These are phyloP conservation scores for Aspergillus ochraceoroseus DNA, from an alignment of 2,329 filamentous ascomycete genomes.

Conservation along the genomic window DNA sequence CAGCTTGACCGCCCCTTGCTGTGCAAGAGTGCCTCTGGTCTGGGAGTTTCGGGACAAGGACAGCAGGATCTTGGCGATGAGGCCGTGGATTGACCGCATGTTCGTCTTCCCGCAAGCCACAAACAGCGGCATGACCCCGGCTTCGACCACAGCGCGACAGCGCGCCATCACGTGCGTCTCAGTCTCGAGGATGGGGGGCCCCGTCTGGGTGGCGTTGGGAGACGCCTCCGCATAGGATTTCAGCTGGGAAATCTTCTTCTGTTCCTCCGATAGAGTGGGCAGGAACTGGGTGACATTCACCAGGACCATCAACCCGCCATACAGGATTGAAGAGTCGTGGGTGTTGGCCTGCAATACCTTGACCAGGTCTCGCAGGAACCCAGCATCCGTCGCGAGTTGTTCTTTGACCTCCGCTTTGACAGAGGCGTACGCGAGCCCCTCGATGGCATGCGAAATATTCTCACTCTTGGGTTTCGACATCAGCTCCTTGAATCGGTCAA, in stretches of 20 bases:
- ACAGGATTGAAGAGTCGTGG: constrained; percentile 66
- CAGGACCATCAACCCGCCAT: constrained; percentile 80
- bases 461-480: constrained; percentile 40
- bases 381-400: constrained; percentile 62
- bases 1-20: constrained; percentile 88
- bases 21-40: constrained; percentile 72
- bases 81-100: constrained; percentile 63
- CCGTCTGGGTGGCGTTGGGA: constrained; percentile 61
- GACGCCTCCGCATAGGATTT: constrained; percentile 90
- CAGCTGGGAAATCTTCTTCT: constrained; percentile 84
- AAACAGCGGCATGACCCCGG: constrained; percentile 70
- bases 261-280: constrained; percentile 75
- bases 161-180: constrained; percentile 69
- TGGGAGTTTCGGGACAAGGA: constrained; percentile 69
- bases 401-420: constrained; percentile 83
- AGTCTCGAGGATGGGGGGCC: constrained; percentile 64
- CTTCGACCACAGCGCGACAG: constrained; percentile 73
- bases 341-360: constrained; percentile 44
- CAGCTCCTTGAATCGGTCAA: constrained; percentile 51
- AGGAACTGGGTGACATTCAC: constrained; percentile 78
- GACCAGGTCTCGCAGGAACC: constrained; percentile 66
- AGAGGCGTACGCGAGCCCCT: constrained; percentile 88
- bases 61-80: constrained; percentile 71
- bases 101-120: constrained; percentile 66
- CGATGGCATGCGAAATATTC: constrained; percentile 71